Evolutionary conservation across 352 stramenopile genomes (phyloP).

Genomic region (Phytopythium oedochilum): DNA sequence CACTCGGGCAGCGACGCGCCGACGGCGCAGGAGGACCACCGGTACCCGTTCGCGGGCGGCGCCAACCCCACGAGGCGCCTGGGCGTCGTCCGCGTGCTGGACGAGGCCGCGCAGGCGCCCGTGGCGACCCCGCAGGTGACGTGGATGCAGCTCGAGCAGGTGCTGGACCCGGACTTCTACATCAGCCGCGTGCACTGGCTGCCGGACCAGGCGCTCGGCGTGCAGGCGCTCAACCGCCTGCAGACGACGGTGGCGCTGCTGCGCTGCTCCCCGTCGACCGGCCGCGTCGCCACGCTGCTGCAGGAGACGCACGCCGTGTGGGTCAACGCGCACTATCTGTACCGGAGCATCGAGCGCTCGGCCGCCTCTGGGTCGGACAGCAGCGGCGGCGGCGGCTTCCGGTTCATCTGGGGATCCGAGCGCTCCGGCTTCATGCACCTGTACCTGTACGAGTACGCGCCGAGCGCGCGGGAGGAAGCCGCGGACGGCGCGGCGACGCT

Average conservation of each 20-base stretch:
- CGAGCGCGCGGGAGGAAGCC: constrained; percentile 13
- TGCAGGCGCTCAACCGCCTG: constrained; percentile 85
- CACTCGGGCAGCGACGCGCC: constrained; percentile 82
- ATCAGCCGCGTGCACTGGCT: constrained; percentile 94
- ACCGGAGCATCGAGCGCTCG: constrained; percentile 70
- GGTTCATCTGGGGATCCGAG: constrained; percentile 95
- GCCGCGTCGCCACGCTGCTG: constrained; percentile 70
- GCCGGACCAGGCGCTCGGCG: constrained; percentile 89
- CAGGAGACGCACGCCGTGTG: constrained; percentile 89
- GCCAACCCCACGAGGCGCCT: constrained; percentile 89
- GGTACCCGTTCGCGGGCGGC: constrained; percentile 92
- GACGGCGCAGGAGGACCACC: constrained; percentile 78
- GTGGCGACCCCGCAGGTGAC: constrained; percentile 29
- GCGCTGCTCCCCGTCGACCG: constrained; percentile 76
- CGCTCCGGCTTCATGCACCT: constrained; percentile 93
- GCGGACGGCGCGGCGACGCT: constrained; percentile 21
- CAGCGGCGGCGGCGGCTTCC: constrained; percentile 62
- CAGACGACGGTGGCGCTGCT: constrained; percentile 71
- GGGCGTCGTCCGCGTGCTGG: constrained; percentile 54
- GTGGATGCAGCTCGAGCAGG: constrained; percentile 71
- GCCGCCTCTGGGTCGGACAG: constrained; percentile 21
- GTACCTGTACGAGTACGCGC: constrained; percentile 93
- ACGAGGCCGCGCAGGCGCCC: constrained; percentile 12
- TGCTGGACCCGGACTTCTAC: constrained; percentile 73
- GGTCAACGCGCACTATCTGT: constrained; percentile 95